Evolutionary conservation across 2,329 filamentous ascomycete species (phyloP).

Genomic region (Grosmannia serpens): DNA sequence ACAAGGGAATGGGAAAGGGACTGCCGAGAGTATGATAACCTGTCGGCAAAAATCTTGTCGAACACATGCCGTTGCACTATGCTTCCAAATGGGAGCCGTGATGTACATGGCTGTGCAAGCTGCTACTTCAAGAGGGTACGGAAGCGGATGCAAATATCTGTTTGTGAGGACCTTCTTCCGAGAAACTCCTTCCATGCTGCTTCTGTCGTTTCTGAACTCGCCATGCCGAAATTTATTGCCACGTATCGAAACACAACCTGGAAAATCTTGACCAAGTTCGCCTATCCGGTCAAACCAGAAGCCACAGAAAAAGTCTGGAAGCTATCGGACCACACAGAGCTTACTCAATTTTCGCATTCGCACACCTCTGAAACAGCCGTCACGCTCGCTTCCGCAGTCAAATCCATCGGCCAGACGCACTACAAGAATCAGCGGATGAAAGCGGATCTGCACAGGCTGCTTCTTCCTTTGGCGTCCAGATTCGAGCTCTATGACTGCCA

Average conservation of each 20-base stretch:
- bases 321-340: constrained; percentile 5
- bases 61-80: constrained; percentile 20
- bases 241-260: constrained; percentile 31
- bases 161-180: constrained; percentile 30
- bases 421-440: constrained; percentile 30
- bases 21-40: constrained; percentile 19
- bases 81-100: constrained; percentile 11
- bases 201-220: constrained; percentile 29
- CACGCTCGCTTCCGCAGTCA: constrained; percentile 4
- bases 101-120: constrained; percentile 21
- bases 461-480: constrained; percentile 32
- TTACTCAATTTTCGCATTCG: constrained; percentile 3
- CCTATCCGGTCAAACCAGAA: constrained; percentile 4
- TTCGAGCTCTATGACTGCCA: constrained; percentile 35
- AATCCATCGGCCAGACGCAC: constrained; percentile 27
- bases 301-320: neutral
- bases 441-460: constrained; percentile 27
- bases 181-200: constrained; percentile 18
- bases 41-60: constrained; percentile 19
- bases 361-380: neutral
- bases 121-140: constrained; percentile 22
- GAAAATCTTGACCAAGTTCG: constrained; percentile 22
- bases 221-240: constrained; percentile 21
- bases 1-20: constrained; percentile 21
- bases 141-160: constrained; percentile 22